phyloP scores from a whole-genome alignment of 179 eudicot genomes.

The Pouteria campechiana region DNA sequence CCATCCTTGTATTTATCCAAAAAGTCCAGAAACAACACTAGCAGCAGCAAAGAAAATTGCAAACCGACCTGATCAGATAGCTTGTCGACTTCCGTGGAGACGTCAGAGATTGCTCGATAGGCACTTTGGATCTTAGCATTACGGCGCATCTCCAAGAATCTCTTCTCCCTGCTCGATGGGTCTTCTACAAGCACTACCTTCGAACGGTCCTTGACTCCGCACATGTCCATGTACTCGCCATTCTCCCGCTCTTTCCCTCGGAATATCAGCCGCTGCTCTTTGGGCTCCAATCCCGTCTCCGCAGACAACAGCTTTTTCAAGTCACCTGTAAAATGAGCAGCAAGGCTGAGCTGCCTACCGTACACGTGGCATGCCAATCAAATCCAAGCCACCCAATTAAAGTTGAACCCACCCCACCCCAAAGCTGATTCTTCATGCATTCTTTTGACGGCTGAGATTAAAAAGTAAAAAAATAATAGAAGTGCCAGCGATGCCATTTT shows the following conservation, averaged over 20 bases:
- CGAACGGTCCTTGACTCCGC: conserved; percentile 42
- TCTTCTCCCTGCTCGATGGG: conserved; percentile 24
- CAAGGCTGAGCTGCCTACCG: no score
- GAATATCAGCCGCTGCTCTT: conserved; percentile 33
- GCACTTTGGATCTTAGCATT: conserved; percentile 23
- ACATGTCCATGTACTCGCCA: conserved; percentile 30
- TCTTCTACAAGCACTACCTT: conserved; percentile 38
- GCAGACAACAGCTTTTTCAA: conserved; percentile 36
- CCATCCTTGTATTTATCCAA: no score
- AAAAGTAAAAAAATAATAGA: no score
- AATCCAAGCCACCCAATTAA: no score
- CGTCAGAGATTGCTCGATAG: conserved; percentile 13
- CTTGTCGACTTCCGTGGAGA: conserved; percentile 24
- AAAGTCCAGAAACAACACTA: no score
- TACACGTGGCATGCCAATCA: no score
- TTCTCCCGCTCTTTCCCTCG: conserved; percentile 34
- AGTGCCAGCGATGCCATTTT: no score
- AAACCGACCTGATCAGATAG: conserved; percentile 33
- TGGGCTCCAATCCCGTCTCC: conserved; percentile 28
- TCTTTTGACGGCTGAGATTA: no score
- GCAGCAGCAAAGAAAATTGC: background rate
- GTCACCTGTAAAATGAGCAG: conserved; percentile 28
- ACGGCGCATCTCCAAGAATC: conserved; percentile 30
- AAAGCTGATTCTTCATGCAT: no score
- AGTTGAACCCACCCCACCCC: no score